Conservation (phyloP, 345 rosid species). For the Barbarea vulgaris region DNA sequence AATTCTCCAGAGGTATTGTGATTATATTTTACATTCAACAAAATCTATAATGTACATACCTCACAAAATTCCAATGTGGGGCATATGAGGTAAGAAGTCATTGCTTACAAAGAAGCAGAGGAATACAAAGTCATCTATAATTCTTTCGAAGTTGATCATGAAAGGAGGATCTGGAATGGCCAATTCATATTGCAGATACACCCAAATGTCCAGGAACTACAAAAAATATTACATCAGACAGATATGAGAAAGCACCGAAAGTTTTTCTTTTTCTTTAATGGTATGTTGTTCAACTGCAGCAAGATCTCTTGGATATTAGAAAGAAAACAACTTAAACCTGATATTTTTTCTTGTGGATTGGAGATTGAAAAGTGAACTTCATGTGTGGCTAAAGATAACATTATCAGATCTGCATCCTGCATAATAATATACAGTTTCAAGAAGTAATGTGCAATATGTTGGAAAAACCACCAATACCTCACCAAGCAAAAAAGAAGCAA, state of each 20-base stretch:
- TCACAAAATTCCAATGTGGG: constrained; percentile 96
- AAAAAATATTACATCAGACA: constrained; percentile 10
- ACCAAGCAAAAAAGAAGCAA: constrained; percentile 14
- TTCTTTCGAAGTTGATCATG: constrained; percentile 73
- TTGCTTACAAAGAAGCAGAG: constrained; percentile 98
- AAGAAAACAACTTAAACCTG: constrained; percentile 60
- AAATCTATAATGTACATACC: constrained; percentile 49
- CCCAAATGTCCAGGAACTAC: constrained; percentile 95
- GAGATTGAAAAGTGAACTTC: constrained; percentile 97
- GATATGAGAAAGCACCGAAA: constrained; percentile 16
- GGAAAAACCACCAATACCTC: constrained; percentile 10
- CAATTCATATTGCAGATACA: constrained; percentile 88
- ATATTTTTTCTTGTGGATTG: constrained; percentile 95
- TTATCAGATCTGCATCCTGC: constrained; percentile 98
- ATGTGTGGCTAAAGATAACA: constrained; percentile 95
- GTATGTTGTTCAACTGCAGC: no score
- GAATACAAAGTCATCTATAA: constrained; percentile 97
- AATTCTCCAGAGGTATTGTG: no score
- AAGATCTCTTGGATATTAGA: constrained; percentile 5
- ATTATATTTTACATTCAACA: constrained; percentile 6
- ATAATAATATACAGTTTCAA: constrained; percentile 23
- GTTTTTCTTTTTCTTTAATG: neutral
- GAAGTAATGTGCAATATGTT: constrained; percentile 8
- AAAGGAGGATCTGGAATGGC: constrained; percentile 83
- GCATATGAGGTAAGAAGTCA: constrained; percentile 99